phyloP scores from a whole-genome alignment of 1,284 basidiomycete genomes.

The Boletus smithii region DNA sequence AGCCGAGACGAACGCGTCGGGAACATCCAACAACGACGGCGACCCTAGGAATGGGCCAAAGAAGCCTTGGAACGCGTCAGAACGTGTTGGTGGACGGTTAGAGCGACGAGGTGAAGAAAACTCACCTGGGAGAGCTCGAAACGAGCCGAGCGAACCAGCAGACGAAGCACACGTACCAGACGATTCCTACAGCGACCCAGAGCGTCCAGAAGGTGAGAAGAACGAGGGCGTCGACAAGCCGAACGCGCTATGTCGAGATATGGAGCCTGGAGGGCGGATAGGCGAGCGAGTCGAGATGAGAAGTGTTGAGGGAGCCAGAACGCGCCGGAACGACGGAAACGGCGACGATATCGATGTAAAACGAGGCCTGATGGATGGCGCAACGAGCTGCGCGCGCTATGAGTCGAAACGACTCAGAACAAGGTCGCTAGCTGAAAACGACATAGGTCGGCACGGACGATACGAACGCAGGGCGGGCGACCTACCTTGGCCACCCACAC shows the following conservation, averaged over 20 bases:
- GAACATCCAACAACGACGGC: background rate
- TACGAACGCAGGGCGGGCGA: too few relatives aligned
- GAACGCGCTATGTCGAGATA: background rate
- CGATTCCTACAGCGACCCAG: too few relatives aligned
- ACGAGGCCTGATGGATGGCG: background rate
- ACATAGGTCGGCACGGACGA: background rate
- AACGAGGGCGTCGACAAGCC: background rate
- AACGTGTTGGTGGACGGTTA: background rate
- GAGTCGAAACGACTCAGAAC: background rate
- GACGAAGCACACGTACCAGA: too few relatives aligned
- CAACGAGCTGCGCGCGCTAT: background rate
- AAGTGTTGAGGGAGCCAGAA: background rate
- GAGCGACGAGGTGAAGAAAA: background rate
- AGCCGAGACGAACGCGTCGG: too few relatives aligned
- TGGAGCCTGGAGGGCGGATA: background rate
- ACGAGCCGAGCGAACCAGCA: background rate
- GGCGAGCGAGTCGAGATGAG: background rate
- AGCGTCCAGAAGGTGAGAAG: background rate
- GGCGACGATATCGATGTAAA: too few relatives aligned
- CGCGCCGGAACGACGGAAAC: background rate
- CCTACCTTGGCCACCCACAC: too few relatives aligned
- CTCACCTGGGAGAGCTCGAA: background rate
- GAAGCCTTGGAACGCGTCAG: background rate
- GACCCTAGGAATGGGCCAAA: background rate
- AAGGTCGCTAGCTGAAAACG: background rate